Evolutionary conservation across 1,284 basidiomycete species (phyloP).

Genomic region (Fomitopsis betulina): DNA sequence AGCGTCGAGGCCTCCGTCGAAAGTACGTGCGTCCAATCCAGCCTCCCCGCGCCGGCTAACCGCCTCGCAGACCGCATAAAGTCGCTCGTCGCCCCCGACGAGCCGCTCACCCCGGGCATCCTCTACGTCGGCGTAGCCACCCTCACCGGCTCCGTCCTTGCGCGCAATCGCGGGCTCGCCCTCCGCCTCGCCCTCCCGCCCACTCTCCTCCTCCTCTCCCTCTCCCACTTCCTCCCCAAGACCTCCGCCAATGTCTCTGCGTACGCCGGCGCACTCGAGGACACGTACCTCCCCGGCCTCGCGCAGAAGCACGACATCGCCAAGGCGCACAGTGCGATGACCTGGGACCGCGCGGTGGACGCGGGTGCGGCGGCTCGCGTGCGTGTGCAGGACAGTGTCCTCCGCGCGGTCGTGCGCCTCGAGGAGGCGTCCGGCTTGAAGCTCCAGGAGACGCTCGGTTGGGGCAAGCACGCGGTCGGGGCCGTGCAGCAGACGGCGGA

Average conservation of each 20-base stretch:
- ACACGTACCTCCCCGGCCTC: constrained; percentile 59
- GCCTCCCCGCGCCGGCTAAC: not conserved
- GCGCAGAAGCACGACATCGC: constrained; percentile 68
- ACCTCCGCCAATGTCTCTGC: constrained; percentile 65
- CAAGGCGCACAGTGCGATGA: constrained; percentile 57
- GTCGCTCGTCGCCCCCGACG: constrained; percentile 72
- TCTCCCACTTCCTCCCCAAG: constrained; percentile 78
- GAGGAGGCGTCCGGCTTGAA: constrained; percentile 73
- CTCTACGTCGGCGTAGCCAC: constrained; percentile 88
- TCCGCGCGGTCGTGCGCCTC: constrained; percentile 48
- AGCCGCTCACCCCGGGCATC: constrained; percentile 80
- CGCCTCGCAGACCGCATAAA: constrained; percentile 66
- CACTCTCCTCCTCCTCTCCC: constrained; percentile 56
- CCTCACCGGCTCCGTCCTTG: constrained; percentile 82
- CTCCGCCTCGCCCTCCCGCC: constrained; percentile 71
- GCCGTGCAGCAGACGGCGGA: constrained; percentile 16
- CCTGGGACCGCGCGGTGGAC: constrained; percentile 32
- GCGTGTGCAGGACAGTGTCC: constrained; percentile 42
- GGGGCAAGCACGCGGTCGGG: constrained; percentile 15
- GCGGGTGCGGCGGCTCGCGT: constrained; percentile 26
- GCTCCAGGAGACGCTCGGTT: constrained; percentile 58
- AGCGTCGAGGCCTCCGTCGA: constrained; percentile 78
- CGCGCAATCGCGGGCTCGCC: constrained; percentile 68
- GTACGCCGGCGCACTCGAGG: constrained; percentile 71
- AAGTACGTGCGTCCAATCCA: constrained; percentile 49